Evolutionary conservation across 2,329 filamentous ascomycete species (phyloP).

Genomic region (Coleophoma eucalyptorum): DNA sequence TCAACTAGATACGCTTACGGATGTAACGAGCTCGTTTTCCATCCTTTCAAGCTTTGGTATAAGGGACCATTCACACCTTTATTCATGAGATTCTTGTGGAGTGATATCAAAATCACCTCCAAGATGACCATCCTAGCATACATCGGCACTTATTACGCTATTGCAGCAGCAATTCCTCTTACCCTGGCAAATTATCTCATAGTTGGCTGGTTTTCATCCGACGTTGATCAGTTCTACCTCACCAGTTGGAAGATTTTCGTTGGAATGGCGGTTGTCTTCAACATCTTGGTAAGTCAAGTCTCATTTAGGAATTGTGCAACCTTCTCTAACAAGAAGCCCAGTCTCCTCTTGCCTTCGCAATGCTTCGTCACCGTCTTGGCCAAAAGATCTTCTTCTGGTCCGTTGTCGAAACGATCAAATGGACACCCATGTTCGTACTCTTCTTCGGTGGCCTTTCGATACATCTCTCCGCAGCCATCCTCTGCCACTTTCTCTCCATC

Average conservation of each 20-base stretch:
- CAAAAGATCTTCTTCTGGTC: constrained; percentile 24
- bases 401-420: constrained; percentile 53
- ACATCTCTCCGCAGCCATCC: constrained; percentile 35
- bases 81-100: constrained; percentile 56
- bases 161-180: constrained; percentile 63
- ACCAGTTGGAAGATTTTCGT: constrained; percentile 63
- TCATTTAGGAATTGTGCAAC: background rate
- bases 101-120: constrained; percentile 58
- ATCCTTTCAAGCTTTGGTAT: constrained; percentile 60
- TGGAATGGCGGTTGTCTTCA: constrained; percentile 62
- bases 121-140: constrained; percentile 71
- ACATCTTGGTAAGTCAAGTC: constrained; percentile 38
- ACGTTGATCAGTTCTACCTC: constrained; percentile 61
- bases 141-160: constrained; percentile 58
- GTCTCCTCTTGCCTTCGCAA: constrained; percentile 15
- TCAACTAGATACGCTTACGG: constrained; percentile 64
- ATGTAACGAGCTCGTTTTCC: constrained; percentile 67
- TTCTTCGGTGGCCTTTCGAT: constrained; percentile 40
- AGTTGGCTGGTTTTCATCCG: too few relatives aligned
- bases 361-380: constrained; percentile 16
- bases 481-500: constrained; percentile 38
- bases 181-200: constrained; percentile 36
- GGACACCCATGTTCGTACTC: constrained; percentile 35
- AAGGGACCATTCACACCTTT: constrained; percentile 62
- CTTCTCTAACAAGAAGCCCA: background rate